A percentile compares a stretch with the other conserved stretches of the same genome.
Evolutionary conservation across 352 stramenopile species (phyloP).

Genomic region (Globisporangium paroecandrum): DNA sequence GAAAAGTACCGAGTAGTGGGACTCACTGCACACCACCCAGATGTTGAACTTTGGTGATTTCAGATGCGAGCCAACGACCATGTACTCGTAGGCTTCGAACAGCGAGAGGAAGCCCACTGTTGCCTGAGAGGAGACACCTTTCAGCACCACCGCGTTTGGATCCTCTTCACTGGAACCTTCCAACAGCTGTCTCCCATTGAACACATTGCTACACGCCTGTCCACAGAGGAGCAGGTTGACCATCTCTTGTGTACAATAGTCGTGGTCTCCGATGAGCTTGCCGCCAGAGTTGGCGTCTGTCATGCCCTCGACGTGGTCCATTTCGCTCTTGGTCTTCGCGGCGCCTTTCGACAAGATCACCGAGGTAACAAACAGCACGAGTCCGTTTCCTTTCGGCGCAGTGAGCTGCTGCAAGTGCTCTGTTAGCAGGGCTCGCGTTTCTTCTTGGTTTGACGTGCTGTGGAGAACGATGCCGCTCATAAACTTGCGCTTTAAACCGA

Average conservation of each 20-base stretch:
- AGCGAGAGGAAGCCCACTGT: slow-evolving; percentile 88
- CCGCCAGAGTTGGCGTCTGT: slow-evolving; percentile 27
- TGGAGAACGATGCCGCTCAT: slow-evolving; percentile 39
- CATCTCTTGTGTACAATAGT: slow-evolving; percentile 93
- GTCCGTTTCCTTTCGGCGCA: slow-evolving; percentile 50
- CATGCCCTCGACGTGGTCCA: slow-evolving; percentile 71
- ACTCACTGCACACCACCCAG: slow-evolving; percentile 92
- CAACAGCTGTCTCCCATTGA: slow-evolving; percentile 88
- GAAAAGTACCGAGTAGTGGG: slow-evolving; percentile 91
- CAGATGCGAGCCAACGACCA: slow-evolving; percentile 74
- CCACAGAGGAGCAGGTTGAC: slow-evolving; percentile 96
- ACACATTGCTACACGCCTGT: slow-evolving; percentile 92
- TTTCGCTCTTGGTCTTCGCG: slow-evolving; percentile 63
- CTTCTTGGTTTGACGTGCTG: slow-evolving; percentile 28
- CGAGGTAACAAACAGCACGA: slow-evolving; percentile 71
- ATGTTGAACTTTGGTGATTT: slow-evolving; percentile 78
- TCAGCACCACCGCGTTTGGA: slow-evolving; percentile 59
- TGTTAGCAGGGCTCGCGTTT: slow-evolving; percentile 33
- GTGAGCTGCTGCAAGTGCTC: slow-evolving; percentile 46
- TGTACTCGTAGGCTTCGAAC: slow-evolving; percentile 90
- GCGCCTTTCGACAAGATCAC: slow-evolving; percentile 64
- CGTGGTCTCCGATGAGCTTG: slow-evolving; percentile 79
- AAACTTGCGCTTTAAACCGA: slow-evolving; percentile 36
- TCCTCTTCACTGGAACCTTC: slow-evolving; percentile 61
- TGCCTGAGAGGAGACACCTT: slow-evolving; percentile 50